Evolutionary conservation across 2,329 filamentous ascomycete species (phyloP).

Genomic region (Phoma sp.): DNA sequence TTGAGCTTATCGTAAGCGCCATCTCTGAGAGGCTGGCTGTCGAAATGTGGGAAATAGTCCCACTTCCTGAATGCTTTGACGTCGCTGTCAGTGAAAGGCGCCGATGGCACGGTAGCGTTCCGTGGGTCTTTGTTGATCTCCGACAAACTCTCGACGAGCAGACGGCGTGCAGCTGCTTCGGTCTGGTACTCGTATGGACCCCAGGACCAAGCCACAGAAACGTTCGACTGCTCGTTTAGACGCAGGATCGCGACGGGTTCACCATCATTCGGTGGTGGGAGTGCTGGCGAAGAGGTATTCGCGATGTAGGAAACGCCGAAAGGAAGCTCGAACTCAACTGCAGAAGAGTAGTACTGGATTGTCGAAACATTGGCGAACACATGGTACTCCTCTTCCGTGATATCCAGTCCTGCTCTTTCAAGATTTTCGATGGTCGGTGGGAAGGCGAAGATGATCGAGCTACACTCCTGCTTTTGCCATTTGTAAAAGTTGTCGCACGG

Average conservation of each 20-base stretch:
- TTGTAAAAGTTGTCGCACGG: slow-evolving; percentile 37
- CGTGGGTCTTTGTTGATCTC: slow-evolving; percentile 48
- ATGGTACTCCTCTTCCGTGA: slow-evolving; percentile 42
- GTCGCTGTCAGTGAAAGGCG: slow-evolving; percentile 30
- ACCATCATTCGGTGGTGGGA: slow-evolving; percentile 44
- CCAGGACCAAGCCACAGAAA: slow-evolving; percentile 49
- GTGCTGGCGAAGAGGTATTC: slow-evolving; percentile 25
- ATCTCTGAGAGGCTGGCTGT: slow-evolving; percentile 31
- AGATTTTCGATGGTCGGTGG: slow-evolving; percentile 45
- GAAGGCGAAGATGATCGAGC: slow-evolving; percentile 47
- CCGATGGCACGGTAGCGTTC: slow-evolving; percentile 32
- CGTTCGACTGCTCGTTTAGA: slow-evolving; percentile 36
- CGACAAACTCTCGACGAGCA: slow-evolving; percentile 42
- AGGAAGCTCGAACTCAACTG: slow-evolving; percentile 44
- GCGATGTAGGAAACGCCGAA: slow-evolving; percentile 48
- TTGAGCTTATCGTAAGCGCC: slow-evolving; percentile 45
- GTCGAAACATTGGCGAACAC: slow-evolving; percentile 43
- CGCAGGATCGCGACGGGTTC: slow-evolving; percentile 47
- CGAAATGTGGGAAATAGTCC: slow-evolving; percentile 51
- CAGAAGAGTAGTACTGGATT: slow-evolving; percentile 48
- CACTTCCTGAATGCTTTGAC: slow-evolving; percentile 48
- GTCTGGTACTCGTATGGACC: slow-evolving; percentile 45
- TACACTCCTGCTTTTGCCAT: slow-evolving; percentile 46
- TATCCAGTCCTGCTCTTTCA: slow-evolving; percentile 42
- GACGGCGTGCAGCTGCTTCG: slow-evolving; percentile 30